A percentile compares a stretch with the other conserved stretches of the same genome.
Conservation (phyloP, 2,329 filamentous ascomycete species). For the Colletotrichum spinosum region DNA sequence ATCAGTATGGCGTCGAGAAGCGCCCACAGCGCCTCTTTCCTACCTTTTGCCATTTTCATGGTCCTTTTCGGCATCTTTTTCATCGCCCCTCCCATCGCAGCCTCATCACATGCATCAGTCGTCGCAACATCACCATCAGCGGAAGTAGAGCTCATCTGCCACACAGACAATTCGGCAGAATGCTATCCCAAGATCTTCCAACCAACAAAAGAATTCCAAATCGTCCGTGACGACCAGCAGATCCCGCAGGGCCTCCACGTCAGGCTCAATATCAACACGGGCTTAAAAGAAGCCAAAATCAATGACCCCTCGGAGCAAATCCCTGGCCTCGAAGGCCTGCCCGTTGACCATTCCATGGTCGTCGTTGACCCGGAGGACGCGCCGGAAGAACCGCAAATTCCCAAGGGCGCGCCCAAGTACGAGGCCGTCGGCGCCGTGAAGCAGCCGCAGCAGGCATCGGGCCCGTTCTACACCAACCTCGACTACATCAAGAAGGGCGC, state of each 20-base stretch:
- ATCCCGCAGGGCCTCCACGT: conserved; percentile 75
- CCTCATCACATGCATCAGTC: conserved; percentile 24
- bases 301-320: conserved; percentile 67
- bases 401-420: conserved; percentile 66
- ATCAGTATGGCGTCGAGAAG: conserved; percentile 23
- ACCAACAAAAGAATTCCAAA: conserved; percentile 73
- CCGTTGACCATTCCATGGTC: conserved; percentile 64
- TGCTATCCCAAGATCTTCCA: conserved; percentile 76
- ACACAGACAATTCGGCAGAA: conserved; percentile 67
- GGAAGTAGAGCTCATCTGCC: conserved; percentile 72
- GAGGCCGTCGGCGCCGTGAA: conserved; percentile 69
- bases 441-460: conserved; percentile 55
- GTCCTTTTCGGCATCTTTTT: conserved; percentile 28
- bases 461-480: conserved; percentile 38
- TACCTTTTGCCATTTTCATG: conserved; percentile 25
- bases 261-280: conserved; percentile 72
- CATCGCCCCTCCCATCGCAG: conserved; percentile 17
- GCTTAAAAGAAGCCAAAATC: conserved; percentile 73
- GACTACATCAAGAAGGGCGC: conserved; percentile 39
- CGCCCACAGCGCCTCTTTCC: not conserved
- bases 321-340: conserved; percentile 60
- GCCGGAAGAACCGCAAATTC: conserved; percentile 48
- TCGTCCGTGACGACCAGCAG: conserved; percentile 72
- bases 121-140: conserved; percentile 46
- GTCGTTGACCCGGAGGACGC: conserved; percentile 62